phyloP scores from a whole-genome alignment of 345 rosid genomes.

The Murraya paniculata region DNA sequence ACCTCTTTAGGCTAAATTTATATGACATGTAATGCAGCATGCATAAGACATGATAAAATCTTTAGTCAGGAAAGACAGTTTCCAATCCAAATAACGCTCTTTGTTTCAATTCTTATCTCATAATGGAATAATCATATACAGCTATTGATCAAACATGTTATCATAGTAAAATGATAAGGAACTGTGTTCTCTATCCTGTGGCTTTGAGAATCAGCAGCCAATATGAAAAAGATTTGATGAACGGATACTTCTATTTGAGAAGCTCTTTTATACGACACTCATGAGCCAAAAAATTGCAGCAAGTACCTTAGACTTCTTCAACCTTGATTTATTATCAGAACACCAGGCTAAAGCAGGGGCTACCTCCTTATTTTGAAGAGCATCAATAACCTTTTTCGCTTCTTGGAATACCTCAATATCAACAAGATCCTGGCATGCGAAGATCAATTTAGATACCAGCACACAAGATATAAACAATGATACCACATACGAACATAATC shows the following conservation, averaged over 20 bases:
- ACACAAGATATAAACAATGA: background rate
- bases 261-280: background rate
- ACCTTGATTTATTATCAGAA: slow-evolving; percentile 77
- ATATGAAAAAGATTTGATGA: background rate
- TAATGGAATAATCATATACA: background rate
- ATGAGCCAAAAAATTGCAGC: background rate
- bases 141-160: background rate
- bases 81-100: background rate
- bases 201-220: background rate
- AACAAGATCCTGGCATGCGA: slow-evolving; percentile 72
- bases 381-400: slow-evolving; percentile 81
- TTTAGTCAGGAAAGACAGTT: background rate
- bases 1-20: background rate
- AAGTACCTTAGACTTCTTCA: slow-evolving; percentile 89
- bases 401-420: slow-evolving; percentile 90
- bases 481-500: background rate
- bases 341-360: slow-evolving; percentile 93
- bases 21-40: background rate
- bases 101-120: background rate
- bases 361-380: slow-evolving; percentile 76
- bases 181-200: background rate
- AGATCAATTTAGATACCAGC: slow-evolving; percentile 3
- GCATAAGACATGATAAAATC: background rate
- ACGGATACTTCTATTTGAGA: background rate
- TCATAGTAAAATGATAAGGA: background rate